Percentiles rank a stretch among this genome's conserved stretches.
phyloP scores from a whole-genome alignment of 1,139 yeast genomes.

The Sugiyamaella neomexicana region DNA sequence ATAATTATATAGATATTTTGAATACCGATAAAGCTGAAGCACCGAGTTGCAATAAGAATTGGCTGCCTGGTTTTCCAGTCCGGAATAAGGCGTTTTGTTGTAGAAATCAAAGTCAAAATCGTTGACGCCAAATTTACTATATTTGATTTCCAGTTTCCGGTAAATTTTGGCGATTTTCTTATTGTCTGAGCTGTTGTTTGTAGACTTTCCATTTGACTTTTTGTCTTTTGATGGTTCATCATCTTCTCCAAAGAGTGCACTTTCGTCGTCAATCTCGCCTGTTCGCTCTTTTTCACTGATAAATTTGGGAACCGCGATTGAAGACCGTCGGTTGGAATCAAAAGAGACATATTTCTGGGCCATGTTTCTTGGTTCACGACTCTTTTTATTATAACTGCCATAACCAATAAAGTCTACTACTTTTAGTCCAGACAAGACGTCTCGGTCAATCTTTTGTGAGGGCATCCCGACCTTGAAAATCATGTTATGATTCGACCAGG shows the following conservation, averaged over 20 bases:
- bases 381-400: constrained; percentile 58
- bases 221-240: constrained; percentile 29
- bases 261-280: constrained; percentile 24
- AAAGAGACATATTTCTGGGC: constrained; percentile 51
- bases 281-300: constrained; percentile 61
- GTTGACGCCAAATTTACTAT: constrained; percentile 88
- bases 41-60: constrained; percentile 80
- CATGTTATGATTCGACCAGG: constrained; percentile 50
- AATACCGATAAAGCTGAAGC: constrained; percentile 78
- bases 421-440: constrained; percentile 34
- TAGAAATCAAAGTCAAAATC: constrained; percentile 90
- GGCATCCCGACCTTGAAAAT: constrained; percentile 41
- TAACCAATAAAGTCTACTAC: constrained; percentile 34
- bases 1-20: constrained; percentile 68
- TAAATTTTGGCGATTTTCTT: constrained; percentile 65
- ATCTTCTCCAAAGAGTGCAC: constrained; percentile 16
- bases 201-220: constrained; percentile 26
- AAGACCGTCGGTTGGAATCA: constrained; percentile 38
- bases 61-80: constrained; percentile 82
- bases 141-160: constrained; percentile 70
- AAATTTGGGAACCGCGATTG: constrained; percentile 57
- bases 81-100: constrained; percentile 74
- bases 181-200: constrained; percentile 29
- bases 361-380: constrained; percentile 33
- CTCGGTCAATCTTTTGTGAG: constrained; percentile 36